These are phyloP conservation scores for Physcia stellaris DNA, from an alignment of 495 filamentous ascomycete genomes.

Conservation along the genomic window DNA sequence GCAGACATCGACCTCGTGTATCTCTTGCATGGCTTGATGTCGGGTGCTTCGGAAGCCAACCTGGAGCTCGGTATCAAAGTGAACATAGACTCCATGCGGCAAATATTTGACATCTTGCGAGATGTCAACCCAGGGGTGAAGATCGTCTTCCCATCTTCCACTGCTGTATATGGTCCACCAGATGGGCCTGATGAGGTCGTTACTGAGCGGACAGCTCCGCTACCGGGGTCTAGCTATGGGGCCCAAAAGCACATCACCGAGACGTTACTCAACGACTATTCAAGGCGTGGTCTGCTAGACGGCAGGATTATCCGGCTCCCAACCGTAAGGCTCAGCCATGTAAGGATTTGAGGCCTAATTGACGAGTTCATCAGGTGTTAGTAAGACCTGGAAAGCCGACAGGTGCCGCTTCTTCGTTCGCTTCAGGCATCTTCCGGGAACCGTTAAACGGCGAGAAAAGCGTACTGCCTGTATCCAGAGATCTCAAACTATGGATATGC, in stretches of 20 bases:
- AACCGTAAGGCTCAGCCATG: slow-evolving; percentile 32
- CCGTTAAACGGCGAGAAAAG: slow-evolving; percentile 50
- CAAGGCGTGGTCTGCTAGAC: slow-evolving; percentile 54
- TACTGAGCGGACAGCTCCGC: slow-evolving; percentile 44
- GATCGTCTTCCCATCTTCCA: slow-evolving; percentile 43
- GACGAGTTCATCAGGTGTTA: slow-evolving; percentile 16
- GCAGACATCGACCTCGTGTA: slow-evolving; percentile 38
- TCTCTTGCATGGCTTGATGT: slow-evolving; percentile 82
- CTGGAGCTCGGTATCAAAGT: slow-evolving; percentile 59
- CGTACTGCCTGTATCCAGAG: slow-evolving; percentile 41
- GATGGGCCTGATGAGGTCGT: slow-evolving; percentile 31
- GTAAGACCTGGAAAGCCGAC: slow-evolving; percentile 64
- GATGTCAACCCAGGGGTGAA: slow-evolving; percentile 42
- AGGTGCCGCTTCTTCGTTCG: slow-evolving; percentile 60
- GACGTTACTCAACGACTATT: slow-evolving; percentile 61
- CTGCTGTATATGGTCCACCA: slow-evolving; percentile 47
- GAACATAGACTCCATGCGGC: slow-evolving; percentile 59
- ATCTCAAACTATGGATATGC: slow-evolving; percentile 51
- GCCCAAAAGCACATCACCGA: slow-evolving; percentile 70
- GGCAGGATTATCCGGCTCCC: slow-evolving; percentile 57
- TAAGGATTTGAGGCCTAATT: neutral
- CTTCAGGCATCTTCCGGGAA: slow-evolving; percentile 60
- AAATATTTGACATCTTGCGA: slow-evolving; percentile 48
- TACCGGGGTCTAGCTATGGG: slow-evolving; percentile 60
- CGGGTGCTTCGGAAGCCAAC: slow-evolving; percentile 58